These are phyloP conservation scores for Fusarium sp. DNA, from an alignment of 2,329 filamentous ascomycete species.

Conservation along the genomic window DNA sequence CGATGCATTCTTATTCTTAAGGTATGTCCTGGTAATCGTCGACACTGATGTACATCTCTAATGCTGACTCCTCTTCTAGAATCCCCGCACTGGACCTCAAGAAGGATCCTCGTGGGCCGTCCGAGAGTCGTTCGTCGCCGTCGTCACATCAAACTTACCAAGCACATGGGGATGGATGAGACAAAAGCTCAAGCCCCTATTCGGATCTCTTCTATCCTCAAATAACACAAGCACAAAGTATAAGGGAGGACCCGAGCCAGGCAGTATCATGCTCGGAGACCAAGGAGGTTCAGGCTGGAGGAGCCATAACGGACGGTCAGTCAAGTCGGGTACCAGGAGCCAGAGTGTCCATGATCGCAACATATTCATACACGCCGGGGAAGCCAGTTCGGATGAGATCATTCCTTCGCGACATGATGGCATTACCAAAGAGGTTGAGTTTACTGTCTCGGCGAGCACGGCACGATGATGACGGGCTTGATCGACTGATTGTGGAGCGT, in stretches of 20 bases:
- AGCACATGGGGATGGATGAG: constrained; percentile 45
- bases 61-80: constrained; percentile 37
- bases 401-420: constrained; percentile 11
- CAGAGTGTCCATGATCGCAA: background rate
- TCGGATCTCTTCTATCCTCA: constrained; percentile 41
- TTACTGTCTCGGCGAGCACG: constrained; percentile 25
- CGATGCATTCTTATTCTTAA: constrained; percentile 52
- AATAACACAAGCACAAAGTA: constrained; percentile 32
- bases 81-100: constrained; percentile 49
- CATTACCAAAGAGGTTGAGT: constrained; percentile 38
- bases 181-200: constrained; percentile 39
- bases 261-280: constrained; percentile 41
- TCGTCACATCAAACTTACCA: constrained; percentile 53
- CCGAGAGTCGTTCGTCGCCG: constrained; percentile 54
- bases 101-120: constrained; percentile 52
- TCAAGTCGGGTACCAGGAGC: constrained; percentile 8
- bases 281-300: constrained; percentile 28
- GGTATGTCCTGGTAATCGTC: constrained; percentile 46
- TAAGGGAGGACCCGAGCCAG: constrained; percentile 28
- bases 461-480: background rate
- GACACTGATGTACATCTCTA: too few species aligned
- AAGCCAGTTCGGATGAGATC: constrained; percentile 37
- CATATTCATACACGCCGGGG: constrained; percentile 34
- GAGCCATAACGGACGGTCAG: constrained; percentile 24
- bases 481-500: background rate